A percentile compares a stretch with the other conserved stretches of the same genome.
Evolutionary conservation across 2,329 filamentous ascomycete species (phyloP).

Genomic region (Diaporthe sp.): DNA sequence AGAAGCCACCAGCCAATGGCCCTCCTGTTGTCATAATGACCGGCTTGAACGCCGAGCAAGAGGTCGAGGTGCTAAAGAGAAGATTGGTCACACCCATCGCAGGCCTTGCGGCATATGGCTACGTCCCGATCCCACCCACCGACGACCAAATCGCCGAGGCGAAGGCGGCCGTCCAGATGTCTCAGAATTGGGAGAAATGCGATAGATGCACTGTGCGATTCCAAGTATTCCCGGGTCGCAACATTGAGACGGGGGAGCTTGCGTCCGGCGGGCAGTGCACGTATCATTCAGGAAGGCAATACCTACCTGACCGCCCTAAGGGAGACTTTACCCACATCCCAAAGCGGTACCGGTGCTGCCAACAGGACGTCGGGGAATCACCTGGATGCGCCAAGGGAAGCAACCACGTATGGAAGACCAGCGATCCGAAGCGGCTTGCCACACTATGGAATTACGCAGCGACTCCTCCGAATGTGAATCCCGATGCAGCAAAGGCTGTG

Average conservation of each 20-base stretch:
- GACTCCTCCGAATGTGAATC: conserved; percentile 77
- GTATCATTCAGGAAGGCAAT: conserved; percentile 83
- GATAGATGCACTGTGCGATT: conserved; percentile 90
- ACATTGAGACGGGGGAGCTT: conserved; percentile 81
- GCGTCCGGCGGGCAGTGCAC: conserved; percentile 83
- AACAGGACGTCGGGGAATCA: conserved; percentile 78
- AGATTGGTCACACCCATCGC: conserved; percentile 75
- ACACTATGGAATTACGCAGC: conserved; percentile 82
- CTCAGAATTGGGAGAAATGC: conserved; percentile 87
- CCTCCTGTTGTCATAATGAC: conserved; percentile 73
- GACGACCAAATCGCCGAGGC: conserved; percentile 77
- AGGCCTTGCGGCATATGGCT: conserved; percentile 78
- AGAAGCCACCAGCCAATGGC: conserved; percentile 51
- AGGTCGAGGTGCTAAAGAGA: conserved; percentile 72
- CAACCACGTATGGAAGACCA: conserved; percentile 90
- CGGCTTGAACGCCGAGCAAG: conserved; percentile 76
- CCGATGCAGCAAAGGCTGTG: conserved; percentile 72
- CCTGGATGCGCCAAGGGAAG: conserved; percentile 79
- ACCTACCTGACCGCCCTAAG: conserved; percentile 69
- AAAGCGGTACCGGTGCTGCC: conserved; percentile 83
- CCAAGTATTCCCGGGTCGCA: conserved; percentile 90
- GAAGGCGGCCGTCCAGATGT: conserved; percentile 73
- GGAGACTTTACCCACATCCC: conserved; percentile 71
- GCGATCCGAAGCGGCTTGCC: conserved; percentile 81
- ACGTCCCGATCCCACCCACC: conserved; percentile 78